Percentiles rank a stretch among this genome's conserved stretches.
phyloP scores from a whole-genome alignment of 352 stramenopile species.

The Phytophthora cajani region DNA sequence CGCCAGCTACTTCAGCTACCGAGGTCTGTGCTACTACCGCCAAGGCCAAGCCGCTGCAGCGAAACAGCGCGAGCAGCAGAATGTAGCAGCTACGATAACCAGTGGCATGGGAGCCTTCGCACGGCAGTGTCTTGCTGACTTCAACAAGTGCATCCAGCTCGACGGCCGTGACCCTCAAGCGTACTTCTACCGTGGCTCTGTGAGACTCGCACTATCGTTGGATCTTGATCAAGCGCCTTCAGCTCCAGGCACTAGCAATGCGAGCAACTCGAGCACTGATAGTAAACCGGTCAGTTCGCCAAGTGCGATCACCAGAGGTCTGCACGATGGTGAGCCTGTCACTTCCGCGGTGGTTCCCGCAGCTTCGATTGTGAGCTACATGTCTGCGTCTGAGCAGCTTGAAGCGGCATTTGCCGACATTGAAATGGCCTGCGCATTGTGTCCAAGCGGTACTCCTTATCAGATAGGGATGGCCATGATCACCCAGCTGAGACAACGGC shows the following conservation, averaged over 20 bases:
- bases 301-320: constrained; percentile 2
- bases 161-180: constrained; percentile 75
- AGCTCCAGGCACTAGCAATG: not conserved
- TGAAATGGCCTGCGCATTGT: constrained; percentile 76
- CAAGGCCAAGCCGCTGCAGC: constrained; percentile 47
- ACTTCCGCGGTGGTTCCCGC: not conserved
- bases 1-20: constrained; percentile 68
- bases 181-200: constrained; percentile 80
- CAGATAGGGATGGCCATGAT: constrained; percentile 83
- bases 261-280: constrained; percentile 6
- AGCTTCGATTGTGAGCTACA: constrained; percentile 23
- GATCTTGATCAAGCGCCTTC: constrained; percentile 42
- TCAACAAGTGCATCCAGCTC: constrained; percentile 78
- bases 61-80: constrained; percentile 16
- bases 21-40: constrained; percentile 73
- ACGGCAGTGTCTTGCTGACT: constrained; percentile 68
- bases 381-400: constrained; percentile 56
- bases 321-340: constrained; percentile 17
- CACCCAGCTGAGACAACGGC: constrained; percentile 61
- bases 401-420: constrained; percentile 78
- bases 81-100: constrained; percentile 11
- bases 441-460: constrained; percentile 49
- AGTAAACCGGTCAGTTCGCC: constrained; percentile 12
- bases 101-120: constrained; percentile 38
- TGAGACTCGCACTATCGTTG: constrained; percentile 68